phyloP scores from a whole-genome alignment of 768 basidiomycete species.

The Pisolithus sp. region DNA sequence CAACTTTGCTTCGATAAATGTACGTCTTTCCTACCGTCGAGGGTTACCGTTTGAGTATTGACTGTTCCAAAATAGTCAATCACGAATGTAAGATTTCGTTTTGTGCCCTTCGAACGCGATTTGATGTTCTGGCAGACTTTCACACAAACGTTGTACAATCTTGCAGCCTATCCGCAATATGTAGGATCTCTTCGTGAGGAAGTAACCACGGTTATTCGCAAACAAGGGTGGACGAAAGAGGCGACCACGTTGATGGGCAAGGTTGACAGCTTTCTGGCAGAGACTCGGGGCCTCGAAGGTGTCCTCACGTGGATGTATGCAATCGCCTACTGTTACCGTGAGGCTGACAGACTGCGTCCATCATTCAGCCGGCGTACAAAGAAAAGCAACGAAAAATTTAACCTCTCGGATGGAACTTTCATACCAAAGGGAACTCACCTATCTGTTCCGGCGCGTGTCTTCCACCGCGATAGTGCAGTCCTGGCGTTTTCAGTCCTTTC shows the following conservation, averaged over 20 bases:
- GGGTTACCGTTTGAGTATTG: neutral
- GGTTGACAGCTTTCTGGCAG: slow-evolving; percentile 37
- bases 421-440: slow-evolving; percentile 30
- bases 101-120: neutral
- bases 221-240: slow-evolving; percentile 26
- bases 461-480: slow-evolving; percentile 13
- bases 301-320: slow-evolving; percentile 13
- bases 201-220: slow-evolving; percentile 21
- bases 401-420: slow-evolving; percentile 34
- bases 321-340: neutral
- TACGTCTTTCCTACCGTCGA: slow-evolving; percentile 1
- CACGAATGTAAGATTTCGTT: neutral
- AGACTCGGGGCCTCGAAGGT: slow-evolving; percentile 28
- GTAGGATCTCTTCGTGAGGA: slow-evolving; percentile 33
- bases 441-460: slow-evolving; percentile 11
- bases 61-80: neutral
- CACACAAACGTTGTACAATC: slow-evolving; percentile 29
- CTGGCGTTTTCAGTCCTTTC: slow-evolving; percentile 39
- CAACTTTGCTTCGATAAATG: slow-evolving; percentile 8
- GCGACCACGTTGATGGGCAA: slow-evolving; percentile 27
- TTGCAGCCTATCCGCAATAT: slow-evolving; percentile 32
- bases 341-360: neutral
- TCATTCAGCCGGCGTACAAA: slow-evolving; percentile 22
- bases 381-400: slow-evolving; percentile 27
- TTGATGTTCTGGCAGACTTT: slow-evolving; percentile 18